phyloP scores from a whole-genome alignment of 2,329 filamentous ascomycete genomes.

The Ascochyta viciae-villosae region DNA sequence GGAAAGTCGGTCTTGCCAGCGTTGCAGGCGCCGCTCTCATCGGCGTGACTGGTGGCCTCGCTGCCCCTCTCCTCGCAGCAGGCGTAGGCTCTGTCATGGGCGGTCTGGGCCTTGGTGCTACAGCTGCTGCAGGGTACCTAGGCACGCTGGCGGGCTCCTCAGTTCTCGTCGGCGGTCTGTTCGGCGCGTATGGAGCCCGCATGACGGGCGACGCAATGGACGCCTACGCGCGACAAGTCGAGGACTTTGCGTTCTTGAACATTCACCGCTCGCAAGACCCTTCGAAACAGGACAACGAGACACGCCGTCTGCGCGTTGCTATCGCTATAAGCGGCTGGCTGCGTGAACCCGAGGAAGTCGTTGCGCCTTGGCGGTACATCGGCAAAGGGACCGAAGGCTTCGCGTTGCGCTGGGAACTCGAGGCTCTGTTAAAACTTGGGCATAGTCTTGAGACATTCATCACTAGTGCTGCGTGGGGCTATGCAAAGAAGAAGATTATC shows the following conservation, averaged over 20 bases:
- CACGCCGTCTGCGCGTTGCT: conserved; percentile 71
- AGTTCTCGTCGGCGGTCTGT: conserved; percentile 81
- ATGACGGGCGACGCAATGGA: conserved; percentile 90
- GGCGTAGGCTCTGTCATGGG: conserved; percentile 82
- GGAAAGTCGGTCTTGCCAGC: conserved; percentile 85
- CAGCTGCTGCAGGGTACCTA: conserved; percentile 77
- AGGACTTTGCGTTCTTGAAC: conserved; percentile 87
- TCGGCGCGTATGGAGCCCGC: conserved; percentile 86
- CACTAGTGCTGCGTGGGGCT: conserved; percentile 80
- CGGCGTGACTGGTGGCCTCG: conserved; percentile 79
- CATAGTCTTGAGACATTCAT: conserved; percentile 78
- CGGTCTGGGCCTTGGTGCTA: conserved; percentile 75
- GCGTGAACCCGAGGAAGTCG: conserved; percentile 73
- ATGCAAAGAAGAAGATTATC: conserved; percentile 77
- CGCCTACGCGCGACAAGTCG: conserved; percentile 82
- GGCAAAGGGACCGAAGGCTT: conserved; percentile 79
- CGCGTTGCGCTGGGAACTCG: conserved; percentile 81
- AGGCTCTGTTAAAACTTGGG: conserved; percentile 78
- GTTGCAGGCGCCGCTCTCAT: conserved; percentile 89
- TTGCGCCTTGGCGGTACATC: conserved; percentile 79
- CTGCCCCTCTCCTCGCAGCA: conserved; percentile 77
- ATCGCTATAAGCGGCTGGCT: conserved; percentile 86
- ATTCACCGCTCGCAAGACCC: conserved; percentile 57
- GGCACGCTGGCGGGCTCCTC: conserved; percentile 81
- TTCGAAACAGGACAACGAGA: conserved; percentile 59